A percentile compares a stretch with the other conserved stretches of the same genome.
Conservation (phyloP, 1,284 basidiomycete genomes). For the Coniferiporia weirii region DNA sequence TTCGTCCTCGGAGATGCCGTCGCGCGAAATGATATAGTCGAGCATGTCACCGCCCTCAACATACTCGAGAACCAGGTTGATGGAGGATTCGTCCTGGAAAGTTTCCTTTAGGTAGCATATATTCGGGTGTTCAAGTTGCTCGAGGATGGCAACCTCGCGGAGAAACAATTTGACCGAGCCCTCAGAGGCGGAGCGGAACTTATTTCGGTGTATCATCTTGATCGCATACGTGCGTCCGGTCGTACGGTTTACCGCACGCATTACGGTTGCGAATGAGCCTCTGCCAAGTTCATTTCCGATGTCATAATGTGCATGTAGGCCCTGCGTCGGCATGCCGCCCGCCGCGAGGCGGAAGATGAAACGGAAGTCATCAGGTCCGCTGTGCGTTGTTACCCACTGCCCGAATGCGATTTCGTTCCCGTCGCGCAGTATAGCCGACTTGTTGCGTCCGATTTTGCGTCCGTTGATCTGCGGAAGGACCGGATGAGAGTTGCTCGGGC, state of each 20-base stretch:
- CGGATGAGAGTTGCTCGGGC: not conserved
- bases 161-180: constrained; percentile 46
- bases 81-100: constrained; percentile 62
- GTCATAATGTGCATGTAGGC: constrained; percentile 62
- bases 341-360: constrained; percentile 52
- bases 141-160: constrained; percentile 79
- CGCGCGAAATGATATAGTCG: constrained; percentile 61
- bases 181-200: constrained; percentile 31
- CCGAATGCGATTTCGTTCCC: constrained; percentile 84
- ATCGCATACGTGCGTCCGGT: constrained; percentile 65
- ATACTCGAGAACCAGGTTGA: constrained; percentile 76
- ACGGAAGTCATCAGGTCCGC: constrained; percentile 56
- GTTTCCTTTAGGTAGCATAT: constrained; percentile 80
- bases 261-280: constrained; percentile 77
- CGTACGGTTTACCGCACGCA: constrained; percentile 57
- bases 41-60: constrained; percentile 88
- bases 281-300: constrained; percentile 64
- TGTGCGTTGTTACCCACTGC: constrained; percentile 40
- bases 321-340: constrained; percentile 39
- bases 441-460: constrained; percentile 52
- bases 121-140: constrained; percentile 70
- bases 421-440: constrained; percentile 58
- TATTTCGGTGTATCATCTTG: constrained; percentile 65
- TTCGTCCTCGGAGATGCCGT: constrained; percentile 52
- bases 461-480: constrained; percentile 61